Conservation (phyloP, 352 stramenopile species). For the Globisporangium spiculum region DNA sequence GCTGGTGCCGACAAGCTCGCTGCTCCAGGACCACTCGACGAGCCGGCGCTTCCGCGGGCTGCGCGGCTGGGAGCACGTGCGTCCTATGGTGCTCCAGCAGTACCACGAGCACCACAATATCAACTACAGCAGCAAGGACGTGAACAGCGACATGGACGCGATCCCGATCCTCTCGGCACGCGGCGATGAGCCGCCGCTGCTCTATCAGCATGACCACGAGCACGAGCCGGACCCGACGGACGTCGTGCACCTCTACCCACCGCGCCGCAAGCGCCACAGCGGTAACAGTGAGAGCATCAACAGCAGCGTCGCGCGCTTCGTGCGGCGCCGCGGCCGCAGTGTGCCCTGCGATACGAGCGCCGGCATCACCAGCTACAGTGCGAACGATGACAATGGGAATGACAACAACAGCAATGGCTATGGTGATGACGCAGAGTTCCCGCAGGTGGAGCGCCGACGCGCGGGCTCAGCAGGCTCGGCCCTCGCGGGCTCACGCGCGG, state of each 20-base stretch:
- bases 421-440: background rate
- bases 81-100: conserved; percentile 12
- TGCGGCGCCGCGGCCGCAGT: conserved; percentile 16
- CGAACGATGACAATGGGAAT: background rate
- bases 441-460: background rate
- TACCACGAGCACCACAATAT: background rate
- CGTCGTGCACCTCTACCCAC: conserved; percentile 1
- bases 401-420: background rate
- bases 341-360: conserved; percentile 10
- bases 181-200: conserved; percentile 21
- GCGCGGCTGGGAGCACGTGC: conserved; percentile 9
- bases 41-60: conserved; percentile 8
- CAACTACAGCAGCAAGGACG: background rate
- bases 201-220: conserved; percentile 5
- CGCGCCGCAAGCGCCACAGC: conserved; percentile 16
- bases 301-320: background rate
- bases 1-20: background rate
- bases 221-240: background rate
- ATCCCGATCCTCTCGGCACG: conserved; percentile 25
- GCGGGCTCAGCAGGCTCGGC: conserved; percentile 7
- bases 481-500: conserved; percentile 5
- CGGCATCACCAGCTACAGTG: background rate
- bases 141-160: conserved; percentile 9
- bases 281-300: conserved; percentile 1
- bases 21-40: conserved; percentile 1